These are phyloP conservation scores for Epithele typhae DNA, from an alignment of 768 basidiomycete species.

Conservation along the genomic window DNA sequence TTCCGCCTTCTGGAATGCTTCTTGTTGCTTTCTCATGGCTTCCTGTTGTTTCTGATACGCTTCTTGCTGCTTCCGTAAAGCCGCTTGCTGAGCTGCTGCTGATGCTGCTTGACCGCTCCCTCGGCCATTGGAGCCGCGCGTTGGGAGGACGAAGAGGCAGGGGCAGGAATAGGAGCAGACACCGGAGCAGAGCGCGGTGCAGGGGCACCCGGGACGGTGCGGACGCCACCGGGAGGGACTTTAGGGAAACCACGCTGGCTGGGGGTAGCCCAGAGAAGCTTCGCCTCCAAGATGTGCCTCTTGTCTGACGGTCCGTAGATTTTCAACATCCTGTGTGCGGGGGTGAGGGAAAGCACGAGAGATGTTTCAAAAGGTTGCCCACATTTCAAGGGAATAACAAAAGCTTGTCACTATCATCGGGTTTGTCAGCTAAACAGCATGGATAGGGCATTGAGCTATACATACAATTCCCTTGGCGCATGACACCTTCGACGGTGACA, in stretches of 20 bases:
- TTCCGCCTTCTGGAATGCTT: conserved; percentile 53
- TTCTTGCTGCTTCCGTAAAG: conserved; percentile 36
- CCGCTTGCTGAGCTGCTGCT: conserved; percentile 29
- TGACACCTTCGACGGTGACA: conserved; percentile 69
- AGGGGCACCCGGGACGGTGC: conserved; percentile 15
- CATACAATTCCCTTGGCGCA: conserved; percentile 66
- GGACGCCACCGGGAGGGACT: conserved; percentile 7
- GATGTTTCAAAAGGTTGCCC: conserved; percentile 17
- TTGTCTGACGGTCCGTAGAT: conserved; percentile 68
- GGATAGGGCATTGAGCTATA: neutral
- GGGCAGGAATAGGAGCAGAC: conserved; percentile 2
- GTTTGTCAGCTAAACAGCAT: no score
- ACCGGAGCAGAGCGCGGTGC: neutral
- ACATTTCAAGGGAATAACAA: conserved; percentile 61
- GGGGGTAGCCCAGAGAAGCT: conserved; percentile 73
- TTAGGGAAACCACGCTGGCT: conserved; percentile 51
- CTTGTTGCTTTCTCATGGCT: conserved; percentile 41
- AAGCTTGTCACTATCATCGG: conserved; percentile 26
- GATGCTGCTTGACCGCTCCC: neutral
- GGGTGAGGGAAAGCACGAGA: neutral
- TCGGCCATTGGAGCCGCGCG: neutral
- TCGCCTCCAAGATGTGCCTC: conserved; percentile 56
- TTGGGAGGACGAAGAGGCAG: conserved; percentile 4
- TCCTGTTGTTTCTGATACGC: conserved; percentile 37
- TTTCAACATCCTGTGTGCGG: conserved; percentile 67